Conservation (phyloP, 179 eudicot genomes). For the Amaranthus tricolor region DNA sequence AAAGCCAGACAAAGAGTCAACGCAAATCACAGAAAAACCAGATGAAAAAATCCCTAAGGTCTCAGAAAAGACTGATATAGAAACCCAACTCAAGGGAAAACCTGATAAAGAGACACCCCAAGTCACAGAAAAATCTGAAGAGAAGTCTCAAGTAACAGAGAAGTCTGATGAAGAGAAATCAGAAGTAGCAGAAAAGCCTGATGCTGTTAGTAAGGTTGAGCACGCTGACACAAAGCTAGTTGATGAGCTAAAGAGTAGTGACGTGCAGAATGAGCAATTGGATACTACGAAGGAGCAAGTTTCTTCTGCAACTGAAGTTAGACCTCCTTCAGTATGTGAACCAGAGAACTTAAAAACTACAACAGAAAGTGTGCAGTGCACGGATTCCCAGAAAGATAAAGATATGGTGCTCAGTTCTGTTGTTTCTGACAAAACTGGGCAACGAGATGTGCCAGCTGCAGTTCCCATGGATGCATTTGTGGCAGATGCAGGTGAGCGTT, state of each 20-base stretch:
- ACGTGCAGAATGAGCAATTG: conserved; percentile 30
- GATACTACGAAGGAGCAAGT: conserved; percentile 31
- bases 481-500: conserved; percentile 40
- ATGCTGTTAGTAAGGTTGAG: conserved; percentile 26
- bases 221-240: conserved; percentile 20
- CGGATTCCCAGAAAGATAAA: conserved; percentile 36
- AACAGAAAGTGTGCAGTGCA: conserved; percentile 27
- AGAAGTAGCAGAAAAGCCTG: conserved; percentile 27
- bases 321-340: conserved; percentile 32
- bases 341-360: conserved; percentile 20
- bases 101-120: conserved; percentile 13
- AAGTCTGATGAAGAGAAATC: conserved; percentile 24
- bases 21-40: background rate
- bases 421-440: conserved; percentile 37
- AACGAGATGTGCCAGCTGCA: conserved; percentile 29
- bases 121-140: conserved; percentile 27
- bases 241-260: conserved; percentile 31
- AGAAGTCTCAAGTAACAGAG: conserved; percentile 3
- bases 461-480: conserved; percentile 37
- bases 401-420: conserved; percentile 33
- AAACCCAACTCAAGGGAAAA: conserved; percentile 1
- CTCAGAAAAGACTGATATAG: conserved; percentile 22
- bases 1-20: conserved; percentile 22
- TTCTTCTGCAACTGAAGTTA: conserved; percentile 33
- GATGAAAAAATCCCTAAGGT: conserved; percentile 11